Conservation (phyloP, 257 asterid species). For the Parsonsia alboflavescens region DNA sequence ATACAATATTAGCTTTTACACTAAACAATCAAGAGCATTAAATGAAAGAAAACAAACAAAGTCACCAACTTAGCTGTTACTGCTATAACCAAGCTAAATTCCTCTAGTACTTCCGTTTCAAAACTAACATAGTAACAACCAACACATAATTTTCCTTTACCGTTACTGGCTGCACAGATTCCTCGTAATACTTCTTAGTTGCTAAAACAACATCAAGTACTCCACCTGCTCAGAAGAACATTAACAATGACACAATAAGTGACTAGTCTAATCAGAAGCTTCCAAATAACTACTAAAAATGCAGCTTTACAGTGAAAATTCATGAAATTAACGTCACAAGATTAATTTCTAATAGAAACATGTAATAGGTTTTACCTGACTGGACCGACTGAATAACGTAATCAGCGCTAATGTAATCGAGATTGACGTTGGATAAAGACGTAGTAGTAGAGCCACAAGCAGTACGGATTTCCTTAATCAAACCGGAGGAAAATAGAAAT, state of each 20-base stretch:
- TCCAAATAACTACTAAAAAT: background rate
- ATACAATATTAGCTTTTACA: background rate
- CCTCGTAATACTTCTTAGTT: constrained; percentile 45
- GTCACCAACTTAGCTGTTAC: background rate
- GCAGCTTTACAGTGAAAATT: background rate
- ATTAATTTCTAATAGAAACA: background rate
- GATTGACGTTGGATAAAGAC: constrained; percentile 48
- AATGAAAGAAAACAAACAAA: background rate
- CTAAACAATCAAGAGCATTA: background rate
- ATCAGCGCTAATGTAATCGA: constrained; percentile 68
- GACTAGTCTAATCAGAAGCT: background rate
- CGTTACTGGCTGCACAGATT: constrained; percentile 58
- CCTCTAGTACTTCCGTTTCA: background rate
- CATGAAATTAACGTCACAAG: background rate
- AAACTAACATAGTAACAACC: constrained; percentile 1
- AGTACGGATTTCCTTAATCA: constrained; percentile 48
- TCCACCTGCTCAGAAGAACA: constrained; percentile 44
- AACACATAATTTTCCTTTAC: constrained; percentile 31
- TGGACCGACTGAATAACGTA: constrained; percentile 70
- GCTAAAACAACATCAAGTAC: constrained; percentile 74
- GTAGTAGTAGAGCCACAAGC: constrained; percentile 47
- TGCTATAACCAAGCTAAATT: background rate
- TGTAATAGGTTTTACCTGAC: constrained; percentile 34
- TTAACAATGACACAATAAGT: background rate
- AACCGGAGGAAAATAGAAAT: constrained; percentile 56